Evolutionary conservation across 495 filamentous ascomycete species (phyloP).

Genomic region (Aspergillus coremiiformis): DNA sequence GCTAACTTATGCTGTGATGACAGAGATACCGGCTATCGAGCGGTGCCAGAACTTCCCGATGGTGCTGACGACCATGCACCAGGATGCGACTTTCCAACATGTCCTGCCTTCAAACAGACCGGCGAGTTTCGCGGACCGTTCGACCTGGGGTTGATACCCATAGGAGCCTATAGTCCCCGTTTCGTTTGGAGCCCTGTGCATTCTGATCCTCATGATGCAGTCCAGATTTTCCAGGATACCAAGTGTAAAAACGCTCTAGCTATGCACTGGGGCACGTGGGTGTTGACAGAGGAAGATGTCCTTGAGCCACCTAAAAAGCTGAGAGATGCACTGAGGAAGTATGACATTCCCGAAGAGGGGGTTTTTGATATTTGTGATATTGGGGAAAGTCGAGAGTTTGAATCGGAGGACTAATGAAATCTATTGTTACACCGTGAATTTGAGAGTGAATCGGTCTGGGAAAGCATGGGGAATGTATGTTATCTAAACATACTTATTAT

Average conservation of each 20-base stretch:
- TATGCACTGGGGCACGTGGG: conserved; percentile 95
- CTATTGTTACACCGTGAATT: neutral
- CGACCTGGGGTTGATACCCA: conserved; percentile 89
- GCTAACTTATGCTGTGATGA: conserved; percentile 2
- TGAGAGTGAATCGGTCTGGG: neutral
- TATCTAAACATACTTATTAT: neutral
- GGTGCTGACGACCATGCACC: conserved; percentile 65
- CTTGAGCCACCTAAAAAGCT: conserved; percentile 74
- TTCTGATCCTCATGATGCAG: conserved; percentile 79
- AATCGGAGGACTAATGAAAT: neutral
- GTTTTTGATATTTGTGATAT: conserved; percentile 86
- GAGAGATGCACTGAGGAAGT: conserved; percentile 63
- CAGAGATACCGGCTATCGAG: conserved; percentile 72
- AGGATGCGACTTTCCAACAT: conserved; percentile 63
- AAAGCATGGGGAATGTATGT: too few relatives aligned
- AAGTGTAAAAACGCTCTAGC: conserved; percentile 75
- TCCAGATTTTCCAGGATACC: conserved; percentile 86
- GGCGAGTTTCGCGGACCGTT: conserved; percentile 78
- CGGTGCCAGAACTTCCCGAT: conserved; percentile 62
- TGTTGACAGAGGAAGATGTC: conserved; percentile 78
- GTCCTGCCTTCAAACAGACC: conserved; percentile 83
- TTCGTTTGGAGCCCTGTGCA: conserved; percentile 73
- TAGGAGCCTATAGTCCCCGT: conserved; percentile 84
- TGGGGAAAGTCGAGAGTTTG: conserved; percentile 78
- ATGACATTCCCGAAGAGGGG: conserved; percentile 63